phyloP scores from a whole-genome alignment of 768 basidiomycete genomes.

The Strobilomyces echinocephalus region DNA sequence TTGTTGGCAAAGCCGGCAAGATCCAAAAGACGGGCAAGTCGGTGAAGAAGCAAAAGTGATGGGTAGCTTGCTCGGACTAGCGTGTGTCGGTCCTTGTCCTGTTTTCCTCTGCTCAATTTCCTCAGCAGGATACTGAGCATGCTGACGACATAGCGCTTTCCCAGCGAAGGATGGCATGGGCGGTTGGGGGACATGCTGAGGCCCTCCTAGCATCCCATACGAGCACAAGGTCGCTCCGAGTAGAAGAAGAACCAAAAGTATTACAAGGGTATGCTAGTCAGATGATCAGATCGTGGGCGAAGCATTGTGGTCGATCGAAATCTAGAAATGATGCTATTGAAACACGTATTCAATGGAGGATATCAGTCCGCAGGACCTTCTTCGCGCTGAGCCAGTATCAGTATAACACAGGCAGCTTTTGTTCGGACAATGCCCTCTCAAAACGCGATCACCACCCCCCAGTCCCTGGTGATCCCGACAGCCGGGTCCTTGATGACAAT shows the following conservation, averaged over 20 bases:
- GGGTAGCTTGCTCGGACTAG: neutral
- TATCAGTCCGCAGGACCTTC: neutral
- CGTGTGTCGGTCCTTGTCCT: neutral
- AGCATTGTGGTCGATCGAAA: no score
- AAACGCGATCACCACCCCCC: conserved; percentile 46
- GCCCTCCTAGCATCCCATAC: neutral
- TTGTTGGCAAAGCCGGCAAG: conserved; percentile 66
- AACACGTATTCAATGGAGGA: neutral
- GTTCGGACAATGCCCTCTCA: conserved; percentile 1
- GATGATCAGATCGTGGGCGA: no score
- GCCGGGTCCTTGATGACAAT: conserved; percentile 76
- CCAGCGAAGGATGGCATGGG: no score
- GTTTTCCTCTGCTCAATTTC: neutral
- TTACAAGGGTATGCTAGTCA: neutral
- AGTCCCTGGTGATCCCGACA: conserved; percentile 54
- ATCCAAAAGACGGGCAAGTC: conserved; percentile 24
- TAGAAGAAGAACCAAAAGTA: neutral
- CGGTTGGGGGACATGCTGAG: neutral
- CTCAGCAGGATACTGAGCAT: neutral
- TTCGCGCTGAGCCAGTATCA: neutral
- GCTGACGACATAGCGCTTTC: no score
- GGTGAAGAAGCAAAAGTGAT: conserved; percentile 25
- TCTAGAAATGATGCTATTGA: no score
- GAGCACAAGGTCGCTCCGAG: neutral
- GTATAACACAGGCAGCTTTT: neutral